These are phyloP conservation scores for Psilocybe azurescens DNA, from an alignment of 768 basidiomycete genomes.

Conservation along the genomic window DNA sequence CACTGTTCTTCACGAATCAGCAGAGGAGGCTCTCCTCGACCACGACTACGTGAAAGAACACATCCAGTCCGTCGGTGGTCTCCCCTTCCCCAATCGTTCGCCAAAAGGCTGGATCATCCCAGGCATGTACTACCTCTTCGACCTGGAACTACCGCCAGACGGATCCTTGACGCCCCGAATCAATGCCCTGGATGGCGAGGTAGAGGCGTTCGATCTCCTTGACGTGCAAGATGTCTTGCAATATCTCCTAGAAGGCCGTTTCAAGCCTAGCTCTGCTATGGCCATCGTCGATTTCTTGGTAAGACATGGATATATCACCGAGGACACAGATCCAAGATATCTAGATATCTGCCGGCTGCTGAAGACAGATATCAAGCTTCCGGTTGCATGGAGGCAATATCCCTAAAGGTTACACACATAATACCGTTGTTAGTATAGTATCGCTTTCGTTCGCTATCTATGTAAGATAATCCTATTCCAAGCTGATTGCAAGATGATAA, in stretches of 20 bases:
- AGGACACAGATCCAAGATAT: conserved; percentile 37
- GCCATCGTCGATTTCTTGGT: conserved; percentile 48
- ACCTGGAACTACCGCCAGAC: conserved; percentile 43
- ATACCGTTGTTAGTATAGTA: not conserved
- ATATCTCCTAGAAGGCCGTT: conserved; percentile 36
- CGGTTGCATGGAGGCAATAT: conserved; percentile 30
- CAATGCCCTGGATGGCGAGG: conserved; percentile 46
- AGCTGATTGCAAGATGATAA: not conserved
- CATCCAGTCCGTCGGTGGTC: conserved; percentile 38
- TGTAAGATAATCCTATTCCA: not conserved
- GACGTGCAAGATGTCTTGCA: conserved; percentile 36
- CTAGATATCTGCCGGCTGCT: conserved; percentile 33
- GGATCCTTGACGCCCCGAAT: conserved; percentile 36
- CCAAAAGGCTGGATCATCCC: conserved; percentile 49
- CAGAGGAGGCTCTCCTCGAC: conserved; percentile 49
- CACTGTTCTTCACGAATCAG: conserved; percentile 46
- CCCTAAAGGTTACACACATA: not conserved
- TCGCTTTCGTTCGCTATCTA: not conserved
- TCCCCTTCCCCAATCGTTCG: conserved; percentile 47
- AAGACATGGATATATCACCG: conserved; percentile 39
- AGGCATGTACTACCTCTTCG: conserved; percentile 49
- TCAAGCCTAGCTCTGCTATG: conserved; percentile 49
- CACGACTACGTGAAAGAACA: conserved; percentile 36
- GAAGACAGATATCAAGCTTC: conserved; percentile 31
- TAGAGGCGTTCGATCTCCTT: conserved; percentile 46